Percentiles rank a stretch among this genome's conserved stretches.
Conservation (phyloP, 164 flowering plant genomes). For the Magnolia kwangsiensis region DNA sequence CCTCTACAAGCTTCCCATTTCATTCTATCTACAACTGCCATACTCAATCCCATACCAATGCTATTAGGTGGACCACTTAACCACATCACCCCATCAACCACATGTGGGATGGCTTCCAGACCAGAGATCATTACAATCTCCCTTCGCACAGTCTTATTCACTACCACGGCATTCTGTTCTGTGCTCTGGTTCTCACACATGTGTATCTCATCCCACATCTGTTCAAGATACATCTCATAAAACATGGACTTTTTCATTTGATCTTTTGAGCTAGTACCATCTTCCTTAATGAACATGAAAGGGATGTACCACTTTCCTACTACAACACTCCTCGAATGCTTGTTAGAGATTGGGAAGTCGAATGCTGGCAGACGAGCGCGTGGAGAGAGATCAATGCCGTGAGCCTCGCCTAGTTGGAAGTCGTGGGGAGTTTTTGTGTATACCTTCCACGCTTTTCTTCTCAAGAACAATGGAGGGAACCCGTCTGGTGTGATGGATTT, state of each 20-base stretch:
- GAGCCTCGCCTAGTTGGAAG: not conserved
- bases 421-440: not conserved
- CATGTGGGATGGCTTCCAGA: not conserved
- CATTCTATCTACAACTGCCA: slow-evolving; percentile 34
- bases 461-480: slow-evolving; percentile 12
- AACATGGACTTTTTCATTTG: slow-evolving; percentile 38
- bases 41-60: slow-evolving; percentile 7
- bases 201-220: slow-evolving; percentile 52
- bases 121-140: slow-evolving; percentile 1
- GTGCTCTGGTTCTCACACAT: slow-evolving; percentile 17
- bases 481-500: slow-evolving; percentile 16
- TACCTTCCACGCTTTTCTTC: slow-evolving; percentile 1
- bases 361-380: not conserved
- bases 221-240: slow-evolving; percentile 56
- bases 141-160: slow-evolving; percentile 3
- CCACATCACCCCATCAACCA: slow-evolving; percentile 11
- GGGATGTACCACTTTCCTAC: slow-evolving; percentile 19
- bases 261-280: slow-evolving; percentile 18
- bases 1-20: slow-evolving; percentile 20
- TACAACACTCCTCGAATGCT: not conserved
- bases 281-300: slow-evolving; percentile 17
- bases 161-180: slow-evolving; percentile 8
- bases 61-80: not conserved
- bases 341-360: slow-evolving; percentile 6
- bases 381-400: slow-evolving; percentile 8